A percentile compares a stretch with the other conserved stretches of the same genome.
These are phyloP conservation scores for Ganoderma multipileum DNA, from an alignment of 1,284 basidiomycete species.

Conservation along the genomic window DNA sequence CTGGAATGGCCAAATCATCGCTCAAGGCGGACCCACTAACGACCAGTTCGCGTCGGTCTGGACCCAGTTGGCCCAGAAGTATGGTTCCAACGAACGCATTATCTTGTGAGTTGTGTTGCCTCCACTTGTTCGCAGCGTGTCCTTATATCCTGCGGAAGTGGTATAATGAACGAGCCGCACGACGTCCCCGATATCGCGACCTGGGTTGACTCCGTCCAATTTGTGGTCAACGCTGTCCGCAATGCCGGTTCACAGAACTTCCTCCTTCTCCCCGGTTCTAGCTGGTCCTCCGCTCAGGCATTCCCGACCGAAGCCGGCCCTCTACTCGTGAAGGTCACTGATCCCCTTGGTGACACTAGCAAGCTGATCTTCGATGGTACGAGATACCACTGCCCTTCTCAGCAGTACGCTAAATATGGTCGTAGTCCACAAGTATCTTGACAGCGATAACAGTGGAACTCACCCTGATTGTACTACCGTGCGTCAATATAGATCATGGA, in stretches of 20 bases:
- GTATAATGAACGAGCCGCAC: constrained; percentile 62
- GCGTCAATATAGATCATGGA: not conserved
- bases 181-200: constrained; percentile 49
- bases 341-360: constrained; percentile 55
- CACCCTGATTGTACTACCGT: constrained; percentile 54
- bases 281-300: constrained; percentile 51
- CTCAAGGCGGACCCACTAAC: constrained; percentile 61
- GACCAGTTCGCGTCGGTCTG: constrained; percentile 59
- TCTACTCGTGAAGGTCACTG: constrained; percentile 55
- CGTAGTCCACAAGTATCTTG: constrained; percentile 67
- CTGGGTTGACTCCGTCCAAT: constrained; percentile 55
- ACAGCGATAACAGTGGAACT: constrained; percentile 64
- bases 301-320: constrained; percentile 62
- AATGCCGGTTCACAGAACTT: constrained; percentile 54
- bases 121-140: not conserved
- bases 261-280: constrained; percentile 54
- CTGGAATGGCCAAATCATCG: constrained; percentile 57
- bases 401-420: constrained; percentile 23
- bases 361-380: constrained; percentile 64
- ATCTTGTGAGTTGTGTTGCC: constrained; percentile 45
- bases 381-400: not conserved
- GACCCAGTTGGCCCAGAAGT: constrained; percentile 59
- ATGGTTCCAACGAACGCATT: constrained; percentile 53
- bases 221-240: constrained; percentile 57
- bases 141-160: constrained; percentile 32